Evolutionary conservation across 768 basidiomycete genomes (phyloP).

Genomic region (Psilocybe azurescens): DNA sequence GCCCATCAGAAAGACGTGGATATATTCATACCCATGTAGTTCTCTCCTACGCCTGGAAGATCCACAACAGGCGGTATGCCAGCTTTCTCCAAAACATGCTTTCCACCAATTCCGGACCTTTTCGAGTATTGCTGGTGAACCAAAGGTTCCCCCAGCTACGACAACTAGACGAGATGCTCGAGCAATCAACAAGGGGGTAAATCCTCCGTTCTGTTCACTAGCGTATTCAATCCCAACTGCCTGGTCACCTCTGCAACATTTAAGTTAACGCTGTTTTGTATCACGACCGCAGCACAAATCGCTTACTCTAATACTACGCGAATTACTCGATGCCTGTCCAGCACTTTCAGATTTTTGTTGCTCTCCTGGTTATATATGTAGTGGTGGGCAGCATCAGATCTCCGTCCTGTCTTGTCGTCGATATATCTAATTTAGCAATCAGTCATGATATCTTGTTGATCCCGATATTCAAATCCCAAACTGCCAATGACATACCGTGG

Average conservation of each 20-base stretch:
- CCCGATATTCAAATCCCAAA: background rate
- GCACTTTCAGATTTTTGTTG: slow-evolving; percentile 43
- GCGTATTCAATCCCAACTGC: slow-evolving; percentile 60
- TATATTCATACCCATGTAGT: slow-evolving; percentile 50
- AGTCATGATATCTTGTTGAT: background rate
- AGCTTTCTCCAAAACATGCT: slow-evolving; percentile 46
- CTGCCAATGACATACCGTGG: no score
- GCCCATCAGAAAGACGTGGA: no score
- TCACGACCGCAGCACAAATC: background rate
- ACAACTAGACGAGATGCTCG: slow-evolving; percentile 50
- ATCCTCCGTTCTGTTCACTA: slow-evolving; percentile 27
- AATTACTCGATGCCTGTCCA: slow-evolving; percentile 43
- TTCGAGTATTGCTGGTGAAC: slow-evolving; percentile 59
- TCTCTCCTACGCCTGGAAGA: slow-evolving; percentile 78
- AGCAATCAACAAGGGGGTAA: background rate
- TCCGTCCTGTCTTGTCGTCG: slow-evolving; percentile 50
- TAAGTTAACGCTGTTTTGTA: background rate
- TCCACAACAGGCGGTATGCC: slow-evolving; percentile 58
- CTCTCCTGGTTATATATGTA: slow-evolving; percentile 50
- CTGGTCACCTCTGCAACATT: slow-evolving; percentile 35
- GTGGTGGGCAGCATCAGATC: slow-evolving; percentile 60
- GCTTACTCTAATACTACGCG: slow-evolving; percentile 53
- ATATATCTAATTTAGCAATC: slow-evolving; percentile 45
- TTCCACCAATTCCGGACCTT: slow-evolving; percentile 63
- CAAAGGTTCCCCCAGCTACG: slow-evolving; percentile 55